phyloP scores from a whole-genome alignment of 176 grass and related monocot genomes.

The Tuctoria greenei region DNA sequence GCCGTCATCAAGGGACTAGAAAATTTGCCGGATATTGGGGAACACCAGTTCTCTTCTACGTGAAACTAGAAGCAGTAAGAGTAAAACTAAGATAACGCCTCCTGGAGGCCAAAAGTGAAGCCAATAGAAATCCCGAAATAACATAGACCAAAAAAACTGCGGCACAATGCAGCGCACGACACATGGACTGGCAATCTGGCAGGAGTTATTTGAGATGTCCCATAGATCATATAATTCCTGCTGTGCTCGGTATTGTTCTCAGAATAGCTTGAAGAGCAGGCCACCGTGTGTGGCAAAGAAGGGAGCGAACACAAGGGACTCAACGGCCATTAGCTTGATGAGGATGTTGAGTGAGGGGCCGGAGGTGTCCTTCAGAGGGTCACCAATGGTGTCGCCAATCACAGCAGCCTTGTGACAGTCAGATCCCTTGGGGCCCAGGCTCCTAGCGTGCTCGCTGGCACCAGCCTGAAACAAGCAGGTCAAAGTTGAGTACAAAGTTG shows the following conservation, averaged over 20 bases:
- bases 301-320: constrained; percentile 82
- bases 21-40: constrained; percentile 38
- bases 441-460: constrained; percentile 58
- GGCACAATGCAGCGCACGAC: background rate
- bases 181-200: constrained; percentile 24
- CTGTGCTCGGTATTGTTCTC: constrained; percentile 16
- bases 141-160: constrained; percentile 46
- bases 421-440: constrained; percentile 77
- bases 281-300: constrained; percentile 84
- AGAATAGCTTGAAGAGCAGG: constrained; percentile 71
- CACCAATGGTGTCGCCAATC: constrained; percentile 86
- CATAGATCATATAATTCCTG: constrained; percentile 24
- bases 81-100: constrained; percentile 41
- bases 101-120: constrained; percentile 35
- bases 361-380: constrained; percentile 91
- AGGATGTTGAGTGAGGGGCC: constrained; percentile 90
- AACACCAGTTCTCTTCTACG: constrained; percentile 45
- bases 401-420: constrained; percentile 92
- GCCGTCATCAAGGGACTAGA: constrained; percentile 49
- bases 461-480: constrained; percentile 54
- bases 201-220: constrained; percentile 52
- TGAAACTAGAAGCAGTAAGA: constrained; percentile 41
- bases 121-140: constrained; percentile 40
- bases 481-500: constrained; percentile 1
- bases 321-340: constrained; percentile 91